Evolutionary conservation across 495 filamentous ascomycete species (phyloP), one percentile per base, ranked within the genome.

Genomic region (Talaromyces liani): DNA sequence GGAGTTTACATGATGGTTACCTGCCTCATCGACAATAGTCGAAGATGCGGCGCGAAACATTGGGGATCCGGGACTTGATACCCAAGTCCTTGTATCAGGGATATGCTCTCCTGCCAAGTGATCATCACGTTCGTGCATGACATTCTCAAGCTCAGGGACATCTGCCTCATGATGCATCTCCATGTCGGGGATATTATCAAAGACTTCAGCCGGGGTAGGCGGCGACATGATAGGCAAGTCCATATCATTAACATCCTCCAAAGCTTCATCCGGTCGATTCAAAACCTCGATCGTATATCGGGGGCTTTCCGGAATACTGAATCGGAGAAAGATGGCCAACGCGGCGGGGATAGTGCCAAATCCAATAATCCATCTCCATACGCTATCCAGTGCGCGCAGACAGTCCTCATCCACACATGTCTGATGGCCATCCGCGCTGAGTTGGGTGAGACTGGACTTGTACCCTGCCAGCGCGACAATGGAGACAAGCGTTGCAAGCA

Each of bases 351-450:
- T 65, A 2, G 75, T 81, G 2, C 83, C 83, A 7, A 84, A 65
- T 7, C 82, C 79, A 58, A 82, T 73, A 7, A 84, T 77, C 31
- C 73, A 68, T 53, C 85, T 73, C 85, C 84, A 87, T 22, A 84
- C 63, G 39, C 63, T 64, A 55, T 74, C 72, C 3, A 67, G 66
- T 10, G 56, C 56, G 1, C 27, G 16, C 3, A 25, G 31, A 36
- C 56, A 58, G 10, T 58, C 56, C 36, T 58, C 56, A 58, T 58
- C 18, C 14, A 36, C n/a, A 22, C 56, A 58, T n/a, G 31, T 36
- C 14, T n/a, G 16, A 58, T 33, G 6, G 12, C 27, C 56, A 25
- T 58, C 31, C 6, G 31, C 6, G 24, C 53, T 56, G 16, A 56
- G 22, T 8, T 56, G 53, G n/a, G 39, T 33, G 12, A 51, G 61